A percentile compares a stretch with the other conserved stretches of the same genome.
phyloP scores from a whole-genome alignment of 2,329 filamentous ascomycete genomes.

The Aspergillus sp. region DNA sequence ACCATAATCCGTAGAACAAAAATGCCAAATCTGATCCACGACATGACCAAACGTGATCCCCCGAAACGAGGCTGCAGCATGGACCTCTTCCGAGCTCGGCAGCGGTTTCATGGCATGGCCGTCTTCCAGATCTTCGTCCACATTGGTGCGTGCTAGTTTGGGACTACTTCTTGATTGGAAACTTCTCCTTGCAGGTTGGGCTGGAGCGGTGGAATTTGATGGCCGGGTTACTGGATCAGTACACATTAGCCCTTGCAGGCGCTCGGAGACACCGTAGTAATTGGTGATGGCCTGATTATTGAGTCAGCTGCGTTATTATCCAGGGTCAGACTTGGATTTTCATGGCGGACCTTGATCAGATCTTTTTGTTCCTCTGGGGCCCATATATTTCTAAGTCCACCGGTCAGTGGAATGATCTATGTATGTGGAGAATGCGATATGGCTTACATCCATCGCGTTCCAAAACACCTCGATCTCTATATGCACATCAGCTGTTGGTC shows the following conservation, averaged over 20 bases:
- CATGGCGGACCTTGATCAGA: slow-evolving; percentile 47
- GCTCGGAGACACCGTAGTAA: slow-evolving; percentile 67
- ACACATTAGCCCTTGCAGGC: slow-evolving; percentile 64
- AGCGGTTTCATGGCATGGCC: slow-evolving; percentile 25
- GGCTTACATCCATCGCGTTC: slow-evolving; percentile 69
- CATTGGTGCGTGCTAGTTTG: slow-evolving; percentile 13
- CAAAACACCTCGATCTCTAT: slow-evolving; percentile 49
- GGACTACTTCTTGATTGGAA: slow-evolving; percentile 11
- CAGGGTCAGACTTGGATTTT: background rate
- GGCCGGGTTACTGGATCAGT: slow-evolving; percentile 50
- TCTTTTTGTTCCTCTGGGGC: slow-evolving; percentile 61
- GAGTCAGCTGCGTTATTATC: slow-evolving; percentile 5
- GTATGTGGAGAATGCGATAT: background rate
- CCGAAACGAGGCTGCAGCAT: slow-evolving; percentile 27
- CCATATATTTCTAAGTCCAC: slow-evolving; percentile 64
- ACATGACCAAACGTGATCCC: slow-evolving; percentile 57
- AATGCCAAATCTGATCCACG: slow-evolving; percentile 72
- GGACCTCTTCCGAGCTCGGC: slow-evolving; percentile 19
- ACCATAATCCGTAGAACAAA: slow-evolving; percentile 70
- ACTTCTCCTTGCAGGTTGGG: slow-evolving; percentile 16
- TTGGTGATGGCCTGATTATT: slow-evolving; percentile 49
- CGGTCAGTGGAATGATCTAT: background rate
- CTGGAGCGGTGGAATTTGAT: slow-evolving; percentile 19
- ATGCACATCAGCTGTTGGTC: background rate
- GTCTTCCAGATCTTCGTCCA: slow-evolving; percentile 36